A percentile compares a stretch with the other conserved stretches of the same genome.
Conservation (phyloP, 2,329 filamentous ascomycete genomes). For the Calonectria pseudoturangicola region DNA sequence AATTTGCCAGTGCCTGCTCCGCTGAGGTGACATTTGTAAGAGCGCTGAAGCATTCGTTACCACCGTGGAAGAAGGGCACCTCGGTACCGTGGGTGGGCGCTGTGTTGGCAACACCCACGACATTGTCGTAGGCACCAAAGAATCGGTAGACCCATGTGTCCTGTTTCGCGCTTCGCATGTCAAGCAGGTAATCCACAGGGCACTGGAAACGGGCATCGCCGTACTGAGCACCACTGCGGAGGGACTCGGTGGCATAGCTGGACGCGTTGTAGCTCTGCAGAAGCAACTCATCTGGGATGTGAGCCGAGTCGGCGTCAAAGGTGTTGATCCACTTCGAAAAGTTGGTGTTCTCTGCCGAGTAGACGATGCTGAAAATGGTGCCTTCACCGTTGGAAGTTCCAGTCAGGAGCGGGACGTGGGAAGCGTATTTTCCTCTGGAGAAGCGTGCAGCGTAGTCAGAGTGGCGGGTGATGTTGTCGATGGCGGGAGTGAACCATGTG, state of each 20-base stretch:
- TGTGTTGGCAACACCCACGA: conserved; percentile 49
- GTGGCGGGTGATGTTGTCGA: conserved; percentile 19
- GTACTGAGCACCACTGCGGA: conserved; percentile 64
- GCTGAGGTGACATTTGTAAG: conserved; percentile 59
- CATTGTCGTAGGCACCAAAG: conserved; percentile 21
- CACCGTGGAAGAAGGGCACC: conserved; percentile 67
- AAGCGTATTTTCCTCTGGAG: background rate
- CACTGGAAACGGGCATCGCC: conserved; percentile 69
- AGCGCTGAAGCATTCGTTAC: conserved; percentile 63
- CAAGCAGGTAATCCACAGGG: conserved; percentile 61
- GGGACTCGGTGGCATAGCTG: conserved; percentile 61
- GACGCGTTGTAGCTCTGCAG: background rate
- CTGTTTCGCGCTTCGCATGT: conserved; percentile 59
- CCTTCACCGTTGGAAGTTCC: conserved; percentile 61
- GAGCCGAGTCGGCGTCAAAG: conserved; percentile 12
- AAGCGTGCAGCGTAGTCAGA: conserved; percentile 4
- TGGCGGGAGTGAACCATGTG: conserved; percentile 6
- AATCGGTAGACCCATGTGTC: conserved; percentile 11
- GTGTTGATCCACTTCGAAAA: conserved; percentile 51
- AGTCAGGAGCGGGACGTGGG: conserved; percentile 60
- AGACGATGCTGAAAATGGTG: conserved; percentile 61
- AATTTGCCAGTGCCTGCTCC: conserved; percentile 64
- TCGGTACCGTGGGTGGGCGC: conserved; percentile 56
- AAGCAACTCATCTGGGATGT: background rate
- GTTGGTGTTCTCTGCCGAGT: conserved; percentile 56